These are phyloP conservation scores for Danielozyma ontarioensis DNA, from an alignment of 805 yeast species.

Conservation along the genomic window DNA sequence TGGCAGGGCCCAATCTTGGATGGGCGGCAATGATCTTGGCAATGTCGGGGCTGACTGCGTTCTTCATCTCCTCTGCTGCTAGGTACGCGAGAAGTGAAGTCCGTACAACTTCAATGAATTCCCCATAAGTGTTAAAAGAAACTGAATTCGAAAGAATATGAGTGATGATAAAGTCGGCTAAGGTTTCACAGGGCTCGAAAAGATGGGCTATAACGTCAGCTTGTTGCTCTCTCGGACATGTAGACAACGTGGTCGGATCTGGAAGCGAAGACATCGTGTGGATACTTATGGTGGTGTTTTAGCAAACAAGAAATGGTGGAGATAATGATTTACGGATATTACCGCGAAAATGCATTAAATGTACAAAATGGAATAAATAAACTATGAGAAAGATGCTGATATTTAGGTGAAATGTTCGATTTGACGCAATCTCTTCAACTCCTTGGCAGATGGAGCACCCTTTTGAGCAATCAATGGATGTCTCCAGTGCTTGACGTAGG, in stretches of 20 bases:
- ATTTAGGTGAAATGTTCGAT: slow-evolving; percentile 37
- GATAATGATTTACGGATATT: no score
- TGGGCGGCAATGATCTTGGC: slow-evolving; percentile 78
- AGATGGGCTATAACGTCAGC: slow-evolving; percentile 45
- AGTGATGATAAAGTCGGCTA: slow-evolving; percentile 31
- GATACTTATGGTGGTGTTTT: no score
- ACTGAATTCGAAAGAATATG: slow-evolving; percentile 15
- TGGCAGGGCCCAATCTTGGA: slow-evolving; percentile 76
- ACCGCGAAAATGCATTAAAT: no score
- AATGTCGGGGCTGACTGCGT: slow-evolving; percentile 20
- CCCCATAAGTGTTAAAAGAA: slow-evolving; percentile 17
- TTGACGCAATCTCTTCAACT: slow-evolving; percentile 38
- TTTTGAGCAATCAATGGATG: slow-evolving; percentile 44
- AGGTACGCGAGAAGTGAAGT: slow-evolving; percentile 28
- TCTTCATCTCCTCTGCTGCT: slow-evolving; percentile 15
- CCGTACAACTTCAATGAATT: slow-evolving; percentile 45
- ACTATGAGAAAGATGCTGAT: no score
- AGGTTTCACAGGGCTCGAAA: slow-evolving; percentile 60
- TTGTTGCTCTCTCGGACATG: slow-evolving; percentile 20
- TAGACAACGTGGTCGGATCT: slow-evolving; percentile 9
- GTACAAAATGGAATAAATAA: no score
- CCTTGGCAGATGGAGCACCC: slow-evolving; percentile 38
- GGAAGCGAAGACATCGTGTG: no score
- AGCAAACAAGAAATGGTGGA: no score
- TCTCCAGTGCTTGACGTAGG: slow-evolving; percentile 46